Conservation (phyloP, 305 asterid species). For the Andrographis paniculata region DNA sequence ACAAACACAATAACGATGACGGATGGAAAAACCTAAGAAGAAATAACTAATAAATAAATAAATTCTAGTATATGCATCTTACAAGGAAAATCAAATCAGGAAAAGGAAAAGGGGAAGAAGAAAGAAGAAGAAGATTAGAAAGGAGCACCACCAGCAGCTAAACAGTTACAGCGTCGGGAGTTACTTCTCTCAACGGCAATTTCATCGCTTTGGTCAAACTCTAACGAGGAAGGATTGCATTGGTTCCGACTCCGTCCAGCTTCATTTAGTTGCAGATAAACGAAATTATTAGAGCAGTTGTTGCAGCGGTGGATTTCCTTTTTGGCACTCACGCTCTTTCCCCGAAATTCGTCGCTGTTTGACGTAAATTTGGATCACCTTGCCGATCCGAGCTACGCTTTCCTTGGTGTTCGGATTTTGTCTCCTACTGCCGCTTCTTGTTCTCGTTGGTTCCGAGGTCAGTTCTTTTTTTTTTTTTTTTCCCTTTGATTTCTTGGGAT, state of each 20-base stretch:
- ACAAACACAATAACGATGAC: too few species aligned
- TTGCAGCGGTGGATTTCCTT: not conserved
- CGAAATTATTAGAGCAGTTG: not conserved
- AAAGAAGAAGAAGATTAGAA: too few species aligned
- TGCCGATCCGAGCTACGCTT: slow-evolving; percentile 26
- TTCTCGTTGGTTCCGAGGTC: slow-evolving; percentile 22
- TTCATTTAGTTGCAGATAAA: not conserved
- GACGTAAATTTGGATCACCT: not conserved
- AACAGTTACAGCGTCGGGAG: too few species aligned
- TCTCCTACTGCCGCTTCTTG: slow-evolving; percentile 15
- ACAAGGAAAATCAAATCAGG: too few species aligned
- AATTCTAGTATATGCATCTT: too few species aligned
- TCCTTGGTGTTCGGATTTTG: slow-evolving; percentile 9
- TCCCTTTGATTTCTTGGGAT: slow-evolving; percentile 4
- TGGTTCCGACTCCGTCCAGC: not conserved
- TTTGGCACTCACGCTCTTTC: not conserved
- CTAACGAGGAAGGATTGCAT: too few species aligned
- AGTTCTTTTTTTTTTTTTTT: slow-evolving; percentile 7
- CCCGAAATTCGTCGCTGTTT: not conserved
- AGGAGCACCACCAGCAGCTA: too few species aligned
- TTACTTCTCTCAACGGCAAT: too few species aligned
- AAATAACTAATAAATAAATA: too few species aligned
- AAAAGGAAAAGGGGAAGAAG: too few species aligned
- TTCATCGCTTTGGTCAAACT: too few species aligned
- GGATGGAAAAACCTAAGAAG: too few species aligned